Evolutionary conservation across 2,329 filamentous ascomycete genomes (phyloP), one percentile per base, ranked within the genome.

Genomic region (Cladosporium sp.): DNA sequence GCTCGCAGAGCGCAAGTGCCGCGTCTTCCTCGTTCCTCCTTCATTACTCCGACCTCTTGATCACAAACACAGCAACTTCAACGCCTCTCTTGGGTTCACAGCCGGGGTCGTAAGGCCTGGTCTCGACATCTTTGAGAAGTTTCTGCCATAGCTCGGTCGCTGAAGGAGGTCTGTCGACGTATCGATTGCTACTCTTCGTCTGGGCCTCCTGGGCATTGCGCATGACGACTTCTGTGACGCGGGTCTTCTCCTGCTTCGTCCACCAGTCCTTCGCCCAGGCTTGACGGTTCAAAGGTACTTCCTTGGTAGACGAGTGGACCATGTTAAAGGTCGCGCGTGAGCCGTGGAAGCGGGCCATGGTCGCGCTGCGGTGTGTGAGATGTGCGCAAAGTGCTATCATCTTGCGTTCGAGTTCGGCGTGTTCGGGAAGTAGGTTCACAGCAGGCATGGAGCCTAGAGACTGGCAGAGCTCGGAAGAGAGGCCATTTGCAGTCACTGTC

Each of bases 241-340:
- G 81, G 12, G 83, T 79, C 71, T 86, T 86, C 73, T 89, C 87
- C 72, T 90, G 87, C 72, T 87, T 86, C 55, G 86, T 83, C 80
- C 85, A 89, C 87, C 87, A 89, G 65, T 88, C 84, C 36, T 76
- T 75, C 11, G 83, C 81, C 87, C 87, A 90, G 2, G 83, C 80
- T 24, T 80, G 78, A 32, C 85, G 80, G 61, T 84, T 81, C 2
- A 88, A 76, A 1, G 78, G 70, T 18, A 86, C 81, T 64, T 81
- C 80, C 47, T 86, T 80, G 67, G 80, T 83, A 4, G 82, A 79
- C 1, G 86, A 79, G 69, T 87, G 82, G 1, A 83, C 26, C 76
- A 84, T 66, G 77, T 79, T 1, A 74, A 79, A 64, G 74, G 71
- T 47, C 66, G 74, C 71, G 71, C 78, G 73, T 66, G 69, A 67